phyloP scores from a whole-genome alignment of 78 protist species.

The Pigoraptor vietnamica region DNA sequence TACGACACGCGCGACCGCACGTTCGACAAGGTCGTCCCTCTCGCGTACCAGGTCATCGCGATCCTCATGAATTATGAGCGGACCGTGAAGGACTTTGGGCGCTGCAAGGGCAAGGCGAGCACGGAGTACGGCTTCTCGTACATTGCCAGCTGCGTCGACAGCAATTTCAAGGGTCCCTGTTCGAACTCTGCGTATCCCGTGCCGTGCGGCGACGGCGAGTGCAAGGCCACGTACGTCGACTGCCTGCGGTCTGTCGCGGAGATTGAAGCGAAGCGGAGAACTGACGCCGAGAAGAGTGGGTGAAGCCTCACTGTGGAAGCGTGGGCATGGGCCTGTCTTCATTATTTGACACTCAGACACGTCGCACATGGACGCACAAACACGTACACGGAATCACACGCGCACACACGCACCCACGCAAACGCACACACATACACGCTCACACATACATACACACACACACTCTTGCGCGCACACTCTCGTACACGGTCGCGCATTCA shows the following conservation, averaged over 20 bases:
- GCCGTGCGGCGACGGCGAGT: neutral
- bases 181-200: neutral
- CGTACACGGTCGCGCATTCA: no score
- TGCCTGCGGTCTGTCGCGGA: neutral
- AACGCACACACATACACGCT: no score
- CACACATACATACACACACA: no score
- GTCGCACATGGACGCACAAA: no score
- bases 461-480: no score
- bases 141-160: neutral
- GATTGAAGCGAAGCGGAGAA: no score
- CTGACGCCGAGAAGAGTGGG: no score
- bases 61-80: neutral
- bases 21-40: neutral
- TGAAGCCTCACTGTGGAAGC: no score
- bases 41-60: conserved; percentile 7
- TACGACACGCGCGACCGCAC: neutral
- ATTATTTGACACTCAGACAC: no score
- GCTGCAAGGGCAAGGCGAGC: neutral
- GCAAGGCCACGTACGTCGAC: neutral
- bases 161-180: neutral
- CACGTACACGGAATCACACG: no score
- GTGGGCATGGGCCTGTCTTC: no score
- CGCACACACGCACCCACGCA: no score
- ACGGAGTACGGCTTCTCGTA: neutral
- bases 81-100: conserved; percentile 10